Percentiles rank a stretch among this genome's conserved stretches.
These are phyloP conservation scores for Fusarium odoratissimum DNA, from an alignment of 2,329 filamentous ascomycete species.

Conservation along the genomic window DNA sequence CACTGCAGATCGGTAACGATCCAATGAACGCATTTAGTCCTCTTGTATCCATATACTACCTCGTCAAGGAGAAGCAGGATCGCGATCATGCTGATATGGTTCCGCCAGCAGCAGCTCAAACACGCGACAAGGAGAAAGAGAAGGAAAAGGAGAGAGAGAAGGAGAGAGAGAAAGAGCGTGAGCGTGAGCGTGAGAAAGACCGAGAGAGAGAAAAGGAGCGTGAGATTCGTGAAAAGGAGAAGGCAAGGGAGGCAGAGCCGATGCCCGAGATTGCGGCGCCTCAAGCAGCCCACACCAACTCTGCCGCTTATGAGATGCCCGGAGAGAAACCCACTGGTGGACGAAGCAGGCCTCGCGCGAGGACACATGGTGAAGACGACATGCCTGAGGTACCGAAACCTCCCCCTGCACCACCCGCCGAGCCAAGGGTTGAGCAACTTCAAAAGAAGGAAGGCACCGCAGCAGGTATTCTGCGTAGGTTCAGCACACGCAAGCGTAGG, in stretches of 20 bases:
- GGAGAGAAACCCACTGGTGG: constrained; percentile 89
- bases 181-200: constrained; percentile 48
- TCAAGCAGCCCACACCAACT: constrained; percentile 89
- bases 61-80: constrained; percentile 94
- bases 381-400: constrained; percentile 68
- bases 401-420: constrained; percentile 53
- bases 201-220: constrained; percentile 22
- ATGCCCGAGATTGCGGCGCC: constrained; percentile 84
- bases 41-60: constrained; percentile 91
- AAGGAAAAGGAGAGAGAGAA: constrained; percentile 46
- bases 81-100: constrained; percentile 67
- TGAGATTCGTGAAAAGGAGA: constrained; percentile 45
- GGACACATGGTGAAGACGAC: constrained; percentile 96
- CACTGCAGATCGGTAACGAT: constrained; percentile 83
- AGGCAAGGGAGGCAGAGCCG: constrained; percentile 55
- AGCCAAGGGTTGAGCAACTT: constrained; percentile 69
- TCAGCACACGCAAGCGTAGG: constrained; percentile 86
- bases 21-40: constrained; percentile 94
- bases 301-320: constrained; percentile 85
- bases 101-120: constrained; percentile 59
- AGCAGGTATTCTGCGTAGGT: constrained; percentile 83
- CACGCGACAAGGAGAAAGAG: constrained; percentile 50
- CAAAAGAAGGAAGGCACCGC: constrained; percentile 89
- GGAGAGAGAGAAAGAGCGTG: constrained; percentile 43
- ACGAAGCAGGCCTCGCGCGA: constrained; percentile 82